Conservation (phyloP, 176 grass and related monocot species). For the Oryza officinalis region DNA sequence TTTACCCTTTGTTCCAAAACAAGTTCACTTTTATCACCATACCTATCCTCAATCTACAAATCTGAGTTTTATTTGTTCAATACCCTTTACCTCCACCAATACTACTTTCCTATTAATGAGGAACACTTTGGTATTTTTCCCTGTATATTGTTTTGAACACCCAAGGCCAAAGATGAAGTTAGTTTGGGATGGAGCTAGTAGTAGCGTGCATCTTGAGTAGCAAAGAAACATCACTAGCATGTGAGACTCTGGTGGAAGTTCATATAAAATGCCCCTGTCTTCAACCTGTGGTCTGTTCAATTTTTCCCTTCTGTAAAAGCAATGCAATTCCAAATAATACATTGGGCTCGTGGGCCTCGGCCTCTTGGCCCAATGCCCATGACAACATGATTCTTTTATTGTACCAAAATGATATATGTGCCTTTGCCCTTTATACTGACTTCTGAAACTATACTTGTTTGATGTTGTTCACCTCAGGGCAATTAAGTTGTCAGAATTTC, state of each 20-base stretch:
- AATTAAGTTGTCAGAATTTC: slow-evolving; percentile 21
- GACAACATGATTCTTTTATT: not conserved
- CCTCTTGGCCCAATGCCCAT: no score
- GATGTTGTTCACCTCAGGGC: slow-evolving; percentile 18
- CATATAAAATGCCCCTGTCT: not conserved
- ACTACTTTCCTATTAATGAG: no score
- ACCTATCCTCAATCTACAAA: no score
- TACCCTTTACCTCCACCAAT: no score
- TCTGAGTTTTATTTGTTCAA: no score
- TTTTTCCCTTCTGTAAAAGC: not conserved
- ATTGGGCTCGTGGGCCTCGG: no score
- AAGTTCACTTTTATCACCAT: no score
- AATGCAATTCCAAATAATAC: not conserved
- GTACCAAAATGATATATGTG: not conserved
- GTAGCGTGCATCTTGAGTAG: not conserved
- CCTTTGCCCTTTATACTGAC: not conserved
- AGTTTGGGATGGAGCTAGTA: no score
- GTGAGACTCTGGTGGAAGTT: not conserved
- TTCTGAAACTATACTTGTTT: slow-evolving; percentile 36
- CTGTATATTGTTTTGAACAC: no score
- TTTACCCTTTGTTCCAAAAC: no score
- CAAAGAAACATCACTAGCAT: not conserved
- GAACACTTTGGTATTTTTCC: no score
- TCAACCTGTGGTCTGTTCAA: not conserved
- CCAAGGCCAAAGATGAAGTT: no score